Conservation (phyloP, 2,329 filamentous ascomycete genomes). For the Sphaerostilbella broomeana region DNA sequence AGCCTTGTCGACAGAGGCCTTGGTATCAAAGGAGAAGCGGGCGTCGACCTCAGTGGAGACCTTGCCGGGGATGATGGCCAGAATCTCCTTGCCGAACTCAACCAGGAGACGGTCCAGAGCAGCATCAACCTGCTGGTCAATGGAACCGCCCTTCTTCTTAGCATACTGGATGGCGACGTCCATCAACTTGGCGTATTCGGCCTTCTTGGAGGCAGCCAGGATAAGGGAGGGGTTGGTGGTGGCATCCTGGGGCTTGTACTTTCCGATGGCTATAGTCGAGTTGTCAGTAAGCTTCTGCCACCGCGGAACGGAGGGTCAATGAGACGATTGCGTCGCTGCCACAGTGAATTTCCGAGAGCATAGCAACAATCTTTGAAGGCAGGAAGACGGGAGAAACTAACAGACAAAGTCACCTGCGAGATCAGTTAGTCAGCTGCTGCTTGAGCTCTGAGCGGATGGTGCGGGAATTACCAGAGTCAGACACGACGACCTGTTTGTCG, state of each 20-base stretch:
- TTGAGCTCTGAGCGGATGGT: constrained; percentile 14
- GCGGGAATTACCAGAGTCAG: constrained; percentile 75
- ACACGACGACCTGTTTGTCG: constrained; percentile 76
- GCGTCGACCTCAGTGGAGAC: constrained; percentile 99
- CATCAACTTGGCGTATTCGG: constrained; percentile 89
- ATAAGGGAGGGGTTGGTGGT: constrained; percentile 99
- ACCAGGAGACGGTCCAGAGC: constrained; percentile 92
- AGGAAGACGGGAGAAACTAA: constrained; percentile 39
- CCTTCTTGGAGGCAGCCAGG: constrained; percentile 95
- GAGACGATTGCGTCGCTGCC: not conserved
- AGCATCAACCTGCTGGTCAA: constrained; percentile 80
- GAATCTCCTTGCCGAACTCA: constrained; percentile 96
- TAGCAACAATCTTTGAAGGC: not conserved
- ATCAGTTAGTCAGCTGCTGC: constrained; percentile 21
- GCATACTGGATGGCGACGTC: constrained; percentile 78
- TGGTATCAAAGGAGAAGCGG: constrained; percentile 87
- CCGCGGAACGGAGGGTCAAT: not conserved
- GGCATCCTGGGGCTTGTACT: constrained; percentile 99
- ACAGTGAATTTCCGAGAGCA: not conserved
- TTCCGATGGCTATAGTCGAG: constrained; percentile 71
- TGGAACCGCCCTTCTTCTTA: constrained; percentile 62
- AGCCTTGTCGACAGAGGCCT: constrained; percentile 90
- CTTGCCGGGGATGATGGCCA: constrained; percentile 94
- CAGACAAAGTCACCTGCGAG: constrained; percentile 66
- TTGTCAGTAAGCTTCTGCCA: constrained; percentile 20